Base-by-base conservation (phyloP, 768 basidiomycete species). In the Ephemerocybe angulata region DNA sequence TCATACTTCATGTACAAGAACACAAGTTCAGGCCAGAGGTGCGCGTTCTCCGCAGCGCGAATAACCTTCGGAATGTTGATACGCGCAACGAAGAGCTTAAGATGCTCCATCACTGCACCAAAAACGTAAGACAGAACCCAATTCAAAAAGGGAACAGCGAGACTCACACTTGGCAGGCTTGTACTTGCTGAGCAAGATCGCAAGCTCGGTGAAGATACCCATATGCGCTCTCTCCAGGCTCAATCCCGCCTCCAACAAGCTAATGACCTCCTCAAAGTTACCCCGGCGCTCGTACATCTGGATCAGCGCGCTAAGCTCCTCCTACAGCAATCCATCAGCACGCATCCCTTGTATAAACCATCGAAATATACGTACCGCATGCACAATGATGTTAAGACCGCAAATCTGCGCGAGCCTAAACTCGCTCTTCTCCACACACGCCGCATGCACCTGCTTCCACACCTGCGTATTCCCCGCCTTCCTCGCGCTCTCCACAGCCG, bases 381-480 rank as follows among this genome's bases (percentile, higher is more conserved):
- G 93, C 24, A 99, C 97, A 58, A 99, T 86, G 65, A 99, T 89
- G 68, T 99, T 91, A 60, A 98, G 85, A 82, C 95, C 97, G 67
- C 96, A 98, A 65, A 99, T 98, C 82, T 98, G 95, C 8, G 57
- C 57, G 17, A 30, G 97, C 96, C 86, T 86, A 58, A 37, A 98
- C 68, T 99, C 97, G 52, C 81, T 76, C 78, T 98, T 98, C 76
- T 97, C 96, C 54, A 99, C 87, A 73, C 97, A 99, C 37, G 97
- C 97, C 22, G 93, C 90, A 62, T 98, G 96, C 49, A 99, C 97
- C 69, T 98, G 97, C 72, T 98, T 98, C 97, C 97, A 99, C n/a
- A 98, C 97, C 92, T 98, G 96, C 4, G 97, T 99, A 66, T 98
- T 98, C 11, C 97, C 97, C 13, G 97, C 97, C 70, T 99, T 99